Percentiles rank a stretch among this genome's conserved stretches.
phyloP scores from a whole-genome alignment of 208 protist species.

The Plasmodiophora brassicae region DNA sequence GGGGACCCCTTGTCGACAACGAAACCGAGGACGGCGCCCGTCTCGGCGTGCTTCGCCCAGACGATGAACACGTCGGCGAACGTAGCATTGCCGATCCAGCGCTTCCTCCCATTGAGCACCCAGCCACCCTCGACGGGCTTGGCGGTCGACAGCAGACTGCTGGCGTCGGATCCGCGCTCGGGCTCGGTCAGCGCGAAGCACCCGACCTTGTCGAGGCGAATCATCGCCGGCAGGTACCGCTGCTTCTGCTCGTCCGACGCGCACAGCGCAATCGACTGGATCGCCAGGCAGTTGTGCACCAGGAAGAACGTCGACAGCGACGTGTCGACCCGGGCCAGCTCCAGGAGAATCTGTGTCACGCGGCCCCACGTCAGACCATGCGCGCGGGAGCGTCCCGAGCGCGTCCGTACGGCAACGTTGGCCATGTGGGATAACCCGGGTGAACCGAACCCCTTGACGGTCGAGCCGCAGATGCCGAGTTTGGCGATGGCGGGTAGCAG shows the following conservation, averaged over 20 bases:
- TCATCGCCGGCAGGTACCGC: neutral
- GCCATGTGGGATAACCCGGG: slow-evolving; percentile 4
- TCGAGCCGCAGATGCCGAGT: slow-evolving; percentile 7
- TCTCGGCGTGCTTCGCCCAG: slow-evolving; percentile 18
- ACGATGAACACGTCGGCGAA: slow-evolving; percentile 5
- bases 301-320: slow-evolving; percentile 20
- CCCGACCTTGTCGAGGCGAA: neutral
- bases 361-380: too few relatives aligned
- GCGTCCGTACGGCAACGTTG: too few relatives aligned
- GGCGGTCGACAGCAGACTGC: neutral
- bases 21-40: neutral
- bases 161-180: slow-evolving; percentile 8
- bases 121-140: slow-evolving; percentile 1
- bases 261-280: slow-evolving; percentile 16
- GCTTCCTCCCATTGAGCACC: neutral
- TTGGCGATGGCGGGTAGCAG: neutral
- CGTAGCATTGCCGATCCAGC: slow-evolving; percentile 1
- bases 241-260: neutral
- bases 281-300: slow-evolving; percentile 20
- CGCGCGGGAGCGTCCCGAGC: too few relatives aligned
- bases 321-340: neutral
- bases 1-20: neutral
- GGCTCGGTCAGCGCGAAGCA: slow-evolving; percentile 13
- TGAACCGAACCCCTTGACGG: neutral
- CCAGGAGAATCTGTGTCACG: too few relatives aligned